Conservation (phyloP, 805 yeast species). For the Blastobotrys chiropterorum region DNA sequence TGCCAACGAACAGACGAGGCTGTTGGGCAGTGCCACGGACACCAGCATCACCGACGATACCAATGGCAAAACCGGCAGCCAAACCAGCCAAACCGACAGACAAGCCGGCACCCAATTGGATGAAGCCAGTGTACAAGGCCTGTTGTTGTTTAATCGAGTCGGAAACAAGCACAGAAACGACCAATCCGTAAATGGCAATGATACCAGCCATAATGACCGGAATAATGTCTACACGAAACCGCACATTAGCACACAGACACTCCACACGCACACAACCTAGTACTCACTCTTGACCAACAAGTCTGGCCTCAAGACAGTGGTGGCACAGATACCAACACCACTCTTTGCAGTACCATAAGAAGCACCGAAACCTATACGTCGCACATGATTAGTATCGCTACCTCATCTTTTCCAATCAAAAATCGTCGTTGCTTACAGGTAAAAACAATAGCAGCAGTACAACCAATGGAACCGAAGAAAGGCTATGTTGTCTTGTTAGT, state of each 20-base stretch:
- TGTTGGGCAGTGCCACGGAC: constrained; percentile 98
- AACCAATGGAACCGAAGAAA: constrained; percentile 98
- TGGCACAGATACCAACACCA: constrained; percentile 99
- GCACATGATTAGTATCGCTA: neutral
- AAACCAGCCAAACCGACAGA: constrained; percentile 95
- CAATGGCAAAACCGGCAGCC: constrained; percentile 99
- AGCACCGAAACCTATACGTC: constrained; percentile 65
- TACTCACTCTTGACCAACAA: constrained; percentile 62
- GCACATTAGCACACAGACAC: neutral
- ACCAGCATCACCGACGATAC: constrained; percentile 99
- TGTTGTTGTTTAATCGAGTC: constrained; percentile 84
- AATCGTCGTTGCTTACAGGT: constrained; percentile 47
- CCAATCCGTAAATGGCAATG: constrained; percentile 95
- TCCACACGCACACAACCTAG: neutral
- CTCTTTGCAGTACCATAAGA: constrained; percentile 99
- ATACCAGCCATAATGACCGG: constrained; percentile 99
- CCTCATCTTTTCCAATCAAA: neutral
- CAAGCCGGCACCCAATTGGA: constrained; percentile 96
- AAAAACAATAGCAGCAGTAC: constrained; percentile 98
- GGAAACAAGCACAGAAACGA: constrained; percentile 90
- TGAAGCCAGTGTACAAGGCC: constrained; percentile 94
- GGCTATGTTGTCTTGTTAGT: constrained; percentile 45
- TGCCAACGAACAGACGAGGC: constrained; percentile 97
- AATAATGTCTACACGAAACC: constrained; percentile 51
- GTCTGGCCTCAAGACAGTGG: constrained; percentile 96